Evolutionary conservation across 2,329 filamentous ascomycete species (phyloP).

Genomic region (Metarhizium robertsii): DNA sequence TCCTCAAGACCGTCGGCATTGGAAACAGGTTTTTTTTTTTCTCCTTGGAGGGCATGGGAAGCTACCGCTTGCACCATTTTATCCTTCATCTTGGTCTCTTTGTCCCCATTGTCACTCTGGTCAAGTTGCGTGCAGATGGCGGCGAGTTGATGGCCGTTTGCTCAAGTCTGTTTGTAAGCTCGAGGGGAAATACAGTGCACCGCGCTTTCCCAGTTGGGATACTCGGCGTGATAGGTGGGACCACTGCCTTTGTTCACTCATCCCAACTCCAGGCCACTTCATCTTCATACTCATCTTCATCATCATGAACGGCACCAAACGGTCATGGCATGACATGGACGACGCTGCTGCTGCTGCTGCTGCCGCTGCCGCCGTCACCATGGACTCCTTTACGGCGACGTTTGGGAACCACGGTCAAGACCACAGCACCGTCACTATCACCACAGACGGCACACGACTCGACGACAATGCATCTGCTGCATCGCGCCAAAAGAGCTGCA

Average conservation of each 20-base stretch:
- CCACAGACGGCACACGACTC: slow-evolving; percentile 15
- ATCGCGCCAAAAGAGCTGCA: slow-evolving; percentile 42
- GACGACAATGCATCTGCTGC: slow-evolving; percentile 21
- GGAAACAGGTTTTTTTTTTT: neutral
- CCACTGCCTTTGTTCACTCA: neutral
- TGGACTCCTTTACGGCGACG: slow-evolving; percentile 1
- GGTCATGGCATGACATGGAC: slow-evolving; percentile 6
- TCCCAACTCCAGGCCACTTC: neutral
- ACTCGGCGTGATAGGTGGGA: no score
- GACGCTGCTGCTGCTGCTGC: neutral
- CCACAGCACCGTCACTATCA: neutral
- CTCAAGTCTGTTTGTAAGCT: neutral
- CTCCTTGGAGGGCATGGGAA: no score
- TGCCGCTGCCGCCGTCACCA: neutral
- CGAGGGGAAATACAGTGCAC: no score
- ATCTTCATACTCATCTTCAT: neutral
- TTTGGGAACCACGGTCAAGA: neutral
- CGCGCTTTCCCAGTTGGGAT: no score
- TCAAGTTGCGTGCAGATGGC: no score
- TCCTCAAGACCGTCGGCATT: neutral
- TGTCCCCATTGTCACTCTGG: no score
- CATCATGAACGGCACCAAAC: slow-evolving; percentile 2
- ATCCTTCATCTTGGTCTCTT: no score
- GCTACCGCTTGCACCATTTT: no score
- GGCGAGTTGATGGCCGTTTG: no score